A percentile compares a stretch with the other conserved stretches of the same genome.
Conservation (phyloP, 2,329 filamentous ascomycete genomes). For the Claviceps sp. region DNA sequence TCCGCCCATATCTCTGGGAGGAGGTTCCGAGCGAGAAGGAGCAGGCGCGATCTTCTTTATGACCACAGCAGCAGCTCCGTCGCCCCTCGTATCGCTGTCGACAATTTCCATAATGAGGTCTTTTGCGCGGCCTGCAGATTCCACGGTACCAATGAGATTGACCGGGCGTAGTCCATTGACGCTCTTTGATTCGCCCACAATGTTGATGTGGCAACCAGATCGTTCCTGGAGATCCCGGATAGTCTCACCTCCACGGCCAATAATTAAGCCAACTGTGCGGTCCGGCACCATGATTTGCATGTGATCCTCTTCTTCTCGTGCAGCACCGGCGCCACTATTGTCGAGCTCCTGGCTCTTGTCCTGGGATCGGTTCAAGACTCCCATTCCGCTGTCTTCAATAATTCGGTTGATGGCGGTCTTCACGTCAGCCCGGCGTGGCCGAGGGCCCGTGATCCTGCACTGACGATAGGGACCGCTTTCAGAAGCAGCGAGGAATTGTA, state of each 20-base stretch:
- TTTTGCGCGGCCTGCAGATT: slow-evolving; percentile 65
- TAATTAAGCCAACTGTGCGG: slow-evolving; percentile 82
- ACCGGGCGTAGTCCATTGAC: slow-evolving; percentile 81
- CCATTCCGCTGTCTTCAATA: slow-evolving; percentile 60
- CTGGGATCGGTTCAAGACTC: slow-evolving; percentile 31
- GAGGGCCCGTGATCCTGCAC: slow-evolving; percentile 71
- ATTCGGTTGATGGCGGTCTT: slow-evolving; percentile 76
- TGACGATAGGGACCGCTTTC: slow-evolving; percentile 63
- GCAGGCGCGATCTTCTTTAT: slow-evolving; percentile 14
- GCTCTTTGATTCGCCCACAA: slow-evolving; percentile 85
- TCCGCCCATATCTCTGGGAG: slow-evolving; percentile 21
- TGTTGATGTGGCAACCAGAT: slow-evolving; percentile 91
- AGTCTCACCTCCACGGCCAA: slow-evolving; percentile 85
- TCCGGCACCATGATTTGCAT: slow-evolving; percentile 93
- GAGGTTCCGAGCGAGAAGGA: slow-evolving; percentile 17
- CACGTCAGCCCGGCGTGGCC: slow-evolving; percentile 59
- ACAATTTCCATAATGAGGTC: slow-evolving; percentile 89
- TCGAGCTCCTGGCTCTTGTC: slow-evolving; percentile 27
- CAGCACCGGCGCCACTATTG: slow-evolving; percentile 28
- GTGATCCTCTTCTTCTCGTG: slow-evolving; percentile 70
- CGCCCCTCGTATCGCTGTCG: slow-evolving; percentile 68
- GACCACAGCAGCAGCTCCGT: slow-evolving; percentile 21
- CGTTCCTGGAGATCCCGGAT: slow-evolving; percentile 85
- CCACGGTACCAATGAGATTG: slow-evolving; percentile 70
- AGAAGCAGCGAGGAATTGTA: slow-evolving; percentile 73